Evolutionary conservation across 2,329 filamentous ascomycete species (phyloP), one percentile per base, ranked within the genome.

Genomic region (Bipolaris sorokiniana): DNA sequence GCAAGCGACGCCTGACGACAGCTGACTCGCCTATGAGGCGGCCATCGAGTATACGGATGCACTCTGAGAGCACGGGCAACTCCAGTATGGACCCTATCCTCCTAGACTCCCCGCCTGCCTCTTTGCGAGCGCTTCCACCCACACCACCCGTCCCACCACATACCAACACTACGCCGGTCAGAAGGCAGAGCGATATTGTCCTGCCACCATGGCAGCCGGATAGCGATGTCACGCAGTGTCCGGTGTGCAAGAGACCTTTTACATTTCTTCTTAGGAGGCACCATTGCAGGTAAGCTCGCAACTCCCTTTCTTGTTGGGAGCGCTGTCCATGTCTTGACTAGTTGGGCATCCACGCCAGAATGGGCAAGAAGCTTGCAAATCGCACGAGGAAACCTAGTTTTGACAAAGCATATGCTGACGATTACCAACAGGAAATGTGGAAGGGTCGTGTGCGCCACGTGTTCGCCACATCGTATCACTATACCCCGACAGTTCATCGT

Each of bases 401-500:
- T 33, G 20, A 13, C 18, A 33, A 37, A 47, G 13, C 13, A 15
- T 4, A 5, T 36, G n/a, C 57, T 60, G 16, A 60, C 46, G 5
- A 6, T 3, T 15, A 10, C 26, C 20, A 16, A 53, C 45, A 90
- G 88, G 65, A 97, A 97, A 84, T 98, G 94, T 73, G 94, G 94
- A 44, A 84, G 92, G 59, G 93, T 98, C 7, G 94, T 98, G 22
- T 98, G 94, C 77, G 88, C 88, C 56, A 83, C 87, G 18, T 98
- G 94, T 79, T 97, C 94, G 2, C 94, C 94, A 3, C 94, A 98
- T 76, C 87, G 92, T 59, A 98, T 98, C 72, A 96, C 91, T 3
- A 97, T 98, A 62, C 94, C 94, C 1, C 86, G 93, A 63, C 91
- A 95, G 72, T 98, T 91, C 74, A 97, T 98, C 63, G 92, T 97